Conservation (phyloP, 116 monocot species). For the Phalaenopsis hybrid region DNA sequence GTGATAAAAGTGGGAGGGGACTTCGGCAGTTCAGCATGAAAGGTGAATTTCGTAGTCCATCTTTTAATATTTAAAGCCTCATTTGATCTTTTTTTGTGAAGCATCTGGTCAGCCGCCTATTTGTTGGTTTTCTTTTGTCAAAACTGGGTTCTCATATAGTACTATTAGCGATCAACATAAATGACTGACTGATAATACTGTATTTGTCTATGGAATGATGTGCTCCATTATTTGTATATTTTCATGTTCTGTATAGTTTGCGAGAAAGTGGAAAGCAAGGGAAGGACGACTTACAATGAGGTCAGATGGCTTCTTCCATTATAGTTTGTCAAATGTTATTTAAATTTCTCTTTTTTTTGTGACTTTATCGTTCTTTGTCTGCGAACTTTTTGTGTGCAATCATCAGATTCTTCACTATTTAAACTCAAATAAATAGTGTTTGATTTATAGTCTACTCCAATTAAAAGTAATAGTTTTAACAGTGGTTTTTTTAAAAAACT, state of each 20-base stretch:
- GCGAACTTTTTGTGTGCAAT: not conserved
- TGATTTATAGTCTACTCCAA: not conserved
- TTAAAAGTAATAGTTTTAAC: not conserved
- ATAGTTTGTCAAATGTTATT: slow-evolving; percentile 2
- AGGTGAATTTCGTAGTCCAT: slow-evolving; percentile 32
- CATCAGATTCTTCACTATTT: not conserved
- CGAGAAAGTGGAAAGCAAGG: slow-evolving; percentile 97
- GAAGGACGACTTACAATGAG: slow-evolving; percentile 98
- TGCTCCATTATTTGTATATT: not conserved
- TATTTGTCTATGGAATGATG: not conserved
- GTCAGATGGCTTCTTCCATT: slow-evolving; percentile 26
- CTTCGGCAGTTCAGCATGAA: slow-evolving; percentile 92
- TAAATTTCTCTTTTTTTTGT: not conserved
- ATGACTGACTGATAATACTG: not conserved
- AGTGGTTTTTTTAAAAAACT: not conserved
- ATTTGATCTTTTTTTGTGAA: not conserved
- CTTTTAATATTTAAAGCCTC: not conserved
- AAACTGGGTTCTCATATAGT: not conserved
- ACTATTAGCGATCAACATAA: not conserved
- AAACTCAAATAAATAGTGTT: not conserved
- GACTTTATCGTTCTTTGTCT: not conserved
- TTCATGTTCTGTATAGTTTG: slow-evolving; percentile 49
- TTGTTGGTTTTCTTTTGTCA: slow-evolving; percentile 2
- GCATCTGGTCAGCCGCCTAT: not conserved
- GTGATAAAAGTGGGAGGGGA: slow-evolving; percentile 85